These are phyloP conservation scores for Fagopyrum esculentum DNA, from an alignment of 148 eudicot species.

Conservation along the genomic window DNA sequence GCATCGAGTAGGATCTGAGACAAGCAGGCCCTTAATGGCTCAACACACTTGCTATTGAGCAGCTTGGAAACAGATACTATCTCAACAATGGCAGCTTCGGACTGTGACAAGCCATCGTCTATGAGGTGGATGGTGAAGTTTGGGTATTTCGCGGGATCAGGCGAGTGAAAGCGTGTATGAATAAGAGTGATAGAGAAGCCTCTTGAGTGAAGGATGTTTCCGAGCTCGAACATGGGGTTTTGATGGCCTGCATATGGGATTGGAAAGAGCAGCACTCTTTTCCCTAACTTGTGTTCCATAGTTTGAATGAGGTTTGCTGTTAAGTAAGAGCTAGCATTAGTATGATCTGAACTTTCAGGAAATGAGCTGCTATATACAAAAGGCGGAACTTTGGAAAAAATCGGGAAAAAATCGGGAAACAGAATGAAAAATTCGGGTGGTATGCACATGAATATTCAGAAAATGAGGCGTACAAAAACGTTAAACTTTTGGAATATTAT, in stretches of 20 bases:
- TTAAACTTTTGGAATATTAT: too few species aligned
- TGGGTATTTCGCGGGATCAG: slow-evolving; percentile 19
- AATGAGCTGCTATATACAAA: too few species aligned
- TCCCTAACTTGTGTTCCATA: not conserved
- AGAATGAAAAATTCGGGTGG: too few species aligned
- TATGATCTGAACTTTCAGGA: too few species aligned
- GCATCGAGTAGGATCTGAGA: slow-evolving; percentile 18
- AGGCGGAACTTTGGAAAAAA: too few species aligned
- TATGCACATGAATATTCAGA: too few species aligned
- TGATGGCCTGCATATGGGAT: slow-evolving; percentile 4
- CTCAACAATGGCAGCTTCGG: not conserved
- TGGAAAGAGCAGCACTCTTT: slow-evolving; percentile 8
- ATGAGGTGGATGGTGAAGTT: slow-evolving; percentile 28
- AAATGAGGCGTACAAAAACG: too few species aligned
- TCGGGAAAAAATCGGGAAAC: too few species aligned
- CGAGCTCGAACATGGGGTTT: slow-evolving; percentile 12
- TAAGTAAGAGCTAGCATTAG: not conserved
- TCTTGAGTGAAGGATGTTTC: slow-evolving; percentile 19
- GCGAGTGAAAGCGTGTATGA: slow-evolving; percentile 28
- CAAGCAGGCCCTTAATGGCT: slow-evolving; percentile 30
- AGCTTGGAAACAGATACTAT: not conserved
- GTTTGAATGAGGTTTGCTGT: not conserved
- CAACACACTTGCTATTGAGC: slow-evolving; percentile 21
- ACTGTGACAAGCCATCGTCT: slow-evolving; percentile 19
- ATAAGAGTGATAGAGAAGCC: slow-evolving; percentile 30